A percentile compares a stretch with the other conserved stretches of the same genome.
Evolutionary conservation across 1,139 yeast species (phyloP).

Genomic region (Eremothecium sinecaudum): DNA sequence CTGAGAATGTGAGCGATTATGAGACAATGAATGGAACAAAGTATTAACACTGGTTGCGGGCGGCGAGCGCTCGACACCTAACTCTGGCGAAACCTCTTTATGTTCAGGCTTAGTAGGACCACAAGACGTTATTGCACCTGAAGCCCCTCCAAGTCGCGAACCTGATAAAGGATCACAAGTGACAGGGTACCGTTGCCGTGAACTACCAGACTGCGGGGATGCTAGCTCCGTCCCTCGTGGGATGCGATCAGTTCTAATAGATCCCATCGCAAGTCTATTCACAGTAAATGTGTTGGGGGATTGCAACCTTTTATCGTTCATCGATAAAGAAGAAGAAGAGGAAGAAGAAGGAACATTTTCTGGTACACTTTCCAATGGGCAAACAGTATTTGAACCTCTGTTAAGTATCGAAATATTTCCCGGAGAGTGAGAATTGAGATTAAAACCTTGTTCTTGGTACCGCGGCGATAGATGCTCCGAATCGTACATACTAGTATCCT

Average conservation of each 20-base stretch:
- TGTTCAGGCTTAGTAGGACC: not conserved
- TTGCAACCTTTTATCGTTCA: slow-evolving; percentile 1
- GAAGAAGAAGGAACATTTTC: too few relatives aligned
- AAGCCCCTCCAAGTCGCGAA: not conserved
- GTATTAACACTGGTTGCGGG: too few relatives aligned
- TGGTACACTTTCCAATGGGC: slow-evolving; percentile 1
- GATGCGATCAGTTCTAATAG: slow-evolving; percentile 4
- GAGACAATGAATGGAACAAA: too few relatives aligned
- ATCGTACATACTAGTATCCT: slow-evolving; percentile 12
- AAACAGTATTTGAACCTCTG: too few relatives aligned
- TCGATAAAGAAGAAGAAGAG: too few relatives aligned
- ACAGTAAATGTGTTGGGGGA: slow-evolving; percentile 4
- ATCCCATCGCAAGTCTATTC: slow-evolving; percentile 2
- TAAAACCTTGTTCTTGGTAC: not conserved
- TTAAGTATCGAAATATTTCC: too few relatives aligned
- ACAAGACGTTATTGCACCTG: not conserved
- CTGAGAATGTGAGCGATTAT: too few relatives aligned
- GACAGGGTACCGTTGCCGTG: too few relatives aligned
- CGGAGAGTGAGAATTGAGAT: too few relatives aligned
- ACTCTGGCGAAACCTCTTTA: too few relatives aligned
- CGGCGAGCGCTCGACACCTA: too few relatives aligned
- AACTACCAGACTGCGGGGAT: slow-evolving; percentile 4
- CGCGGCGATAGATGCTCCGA: not conserved
- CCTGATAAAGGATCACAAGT: too few relatives aligned
- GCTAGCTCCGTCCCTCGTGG: not conserved